Percentiles rank a stretch among this genome's conserved stretches.
Evolutionary conservation across 345 rosid species (phyloP).

Genomic region (Excoecaria agallocha): DNA sequence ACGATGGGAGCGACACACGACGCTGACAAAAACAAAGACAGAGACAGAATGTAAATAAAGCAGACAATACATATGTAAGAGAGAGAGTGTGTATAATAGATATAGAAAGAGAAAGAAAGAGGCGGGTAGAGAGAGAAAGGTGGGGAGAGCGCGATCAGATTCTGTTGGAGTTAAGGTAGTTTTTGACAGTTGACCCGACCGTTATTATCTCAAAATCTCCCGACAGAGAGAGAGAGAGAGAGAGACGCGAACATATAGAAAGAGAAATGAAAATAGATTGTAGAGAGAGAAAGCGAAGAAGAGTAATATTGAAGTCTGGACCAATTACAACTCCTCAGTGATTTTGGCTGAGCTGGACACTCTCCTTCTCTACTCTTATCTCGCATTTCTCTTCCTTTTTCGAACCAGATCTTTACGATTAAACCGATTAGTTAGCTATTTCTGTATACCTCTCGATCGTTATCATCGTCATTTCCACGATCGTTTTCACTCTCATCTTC

Average conservation of each 20-base stretch:
- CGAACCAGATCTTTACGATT: slow-evolving; percentile 5
- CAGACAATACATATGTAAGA: slow-evolving; percentile 37
- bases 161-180: slow-evolving; percentile 47
- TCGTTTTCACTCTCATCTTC: slow-evolving; percentile 36
- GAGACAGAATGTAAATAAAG: slow-evolving; percentile 23
- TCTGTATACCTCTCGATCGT: slow-evolving; percentile 22
- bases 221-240: slow-evolving; percentile 16
- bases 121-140: slow-evolving; percentile 37
- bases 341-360: slow-evolving; percentile 29
- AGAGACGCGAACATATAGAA: not conserved
- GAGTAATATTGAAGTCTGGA: slow-evolving; percentile 28
- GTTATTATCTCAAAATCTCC: slow-evolving; percentile 37
- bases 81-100: slow-evolving; percentile 22
- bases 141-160: slow-evolving; percentile 75
- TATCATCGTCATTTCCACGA: slow-evolving; percentile 36
- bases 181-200: slow-evolving; percentile 90
- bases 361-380: not conserved
- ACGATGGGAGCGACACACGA: slow-evolving; percentile 22
- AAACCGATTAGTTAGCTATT: not conserved
- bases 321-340: slow-evolving; percentile 18
- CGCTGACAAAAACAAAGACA: slow-evolving; percentile 42
- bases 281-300: slow-evolving; percentile 6
- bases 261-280: slow-evolving; percentile 6
- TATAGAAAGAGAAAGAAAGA: slow-evolving; percentile 25
- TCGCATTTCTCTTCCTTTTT: not conserved